Percentiles rank a stretch among this genome's conserved stretches.
phyloP scores from a whole-genome alignment of 176 grass and related monocot species.

The Ananas comosus region DNA sequence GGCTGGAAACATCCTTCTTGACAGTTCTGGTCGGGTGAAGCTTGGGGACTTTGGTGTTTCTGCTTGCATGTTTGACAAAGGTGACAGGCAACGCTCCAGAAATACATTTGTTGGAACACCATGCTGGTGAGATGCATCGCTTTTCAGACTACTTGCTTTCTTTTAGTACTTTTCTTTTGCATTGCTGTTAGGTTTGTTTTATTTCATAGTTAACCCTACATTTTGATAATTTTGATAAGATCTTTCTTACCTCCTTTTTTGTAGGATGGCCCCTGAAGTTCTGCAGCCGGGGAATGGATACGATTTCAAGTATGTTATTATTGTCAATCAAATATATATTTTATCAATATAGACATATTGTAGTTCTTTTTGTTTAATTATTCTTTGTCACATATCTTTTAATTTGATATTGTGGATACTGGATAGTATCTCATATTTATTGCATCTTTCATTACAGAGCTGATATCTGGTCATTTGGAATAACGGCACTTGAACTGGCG shows the following conservation, averaged over 20 bases:
- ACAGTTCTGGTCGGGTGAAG: slow-evolving; percentile 68
- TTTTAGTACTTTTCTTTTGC: slow-evolving; percentile 9
- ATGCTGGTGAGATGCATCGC: slow-evolving; percentile 57
- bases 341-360: not conserved
- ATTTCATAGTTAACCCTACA: slow-evolving; percentile 7
- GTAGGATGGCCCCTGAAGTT: slow-evolving; percentile 99
- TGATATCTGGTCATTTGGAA: slow-evolving; percentile 99
- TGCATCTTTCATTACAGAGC: slow-evolving; percentile 56
- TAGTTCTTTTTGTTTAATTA: not conserved
- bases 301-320: slow-evolving; percentile 86
- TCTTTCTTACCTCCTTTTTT: slow-evolving; percentile 16
- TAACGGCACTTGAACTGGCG: slow-evolving; percentile 93
- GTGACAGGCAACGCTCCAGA: slow-evolving; percentile 91
- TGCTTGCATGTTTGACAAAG: slow-evolving; percentile 97
- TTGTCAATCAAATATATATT: slow-evolving; percentile 5
- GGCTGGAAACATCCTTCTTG: slow-evolving; percentile 98
- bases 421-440: slow-evolving; percentile 1
- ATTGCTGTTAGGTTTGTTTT: slow-evolving; percentile 1
- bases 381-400: not conserved
- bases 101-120: slow-evolving; percentile 99
- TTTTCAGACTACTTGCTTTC: slow-evolving; percentile 2
- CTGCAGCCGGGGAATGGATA: slow-evolving; percentile 92
- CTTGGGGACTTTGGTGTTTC: slow-evolving; percentile 98
- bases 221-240: slow-evolving; percentile 11
- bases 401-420: slow-evolving; percentile 1